Evolutionary conservation across 345 rosid species (phyloP).

Genomic region (Carallia pectinifolia): DNA sequence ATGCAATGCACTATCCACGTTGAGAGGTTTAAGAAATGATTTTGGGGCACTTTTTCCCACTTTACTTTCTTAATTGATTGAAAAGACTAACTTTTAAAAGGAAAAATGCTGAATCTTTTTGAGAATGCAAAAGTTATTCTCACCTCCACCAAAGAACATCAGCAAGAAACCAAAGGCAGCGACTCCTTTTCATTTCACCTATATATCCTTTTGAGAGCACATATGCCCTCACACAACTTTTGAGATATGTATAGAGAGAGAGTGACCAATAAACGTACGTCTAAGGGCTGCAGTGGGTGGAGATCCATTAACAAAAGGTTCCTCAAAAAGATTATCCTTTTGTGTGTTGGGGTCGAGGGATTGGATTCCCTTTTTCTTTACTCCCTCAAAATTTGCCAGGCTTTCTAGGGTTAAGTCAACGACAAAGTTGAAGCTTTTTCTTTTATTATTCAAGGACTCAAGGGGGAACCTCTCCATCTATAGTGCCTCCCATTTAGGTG

Average conservation of each 20-base stretch:
- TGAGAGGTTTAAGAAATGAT: not conserved
- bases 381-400: slow-evolving; percentile 45
- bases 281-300: slow-evolving; percentile 35
- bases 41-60: slow-evolving; percentile 42
- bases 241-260: not conserved
- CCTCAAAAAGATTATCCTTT: slow-evolving; percentile 13
- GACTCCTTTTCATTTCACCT: slow-evolving; percentile 28
- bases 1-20: not conserved
- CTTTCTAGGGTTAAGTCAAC: slow-evolving; percentile 70
- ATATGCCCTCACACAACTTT: slow-evolving; percentile 21
- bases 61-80: slow-evolving; percentile 21
- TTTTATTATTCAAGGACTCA: not conserved
- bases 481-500: slow-evolving; percentile 49
- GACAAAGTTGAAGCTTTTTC: slow-evolving; percentile 42
- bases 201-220: slow-evolving; percentile 31
- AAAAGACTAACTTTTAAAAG: slow-evolving; percentile 53
- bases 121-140: slow-evolving; percentile 44
- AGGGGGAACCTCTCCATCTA: slow-evolving; percentile 15
- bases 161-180: slow-evolving; percentile 35
- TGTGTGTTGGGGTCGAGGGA: slow-evolving; percentile 11
- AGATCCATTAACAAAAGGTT: slow-evolving; percentile 43
- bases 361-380: slow-evolving; percentile 18
- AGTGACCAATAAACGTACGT: not conserved
- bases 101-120: slow-evolving; percentile 43
- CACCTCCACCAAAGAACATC: slow-evolving; percentile 37